Evolutionary conservation across 352 stramenopile genomes (phyloP).

Genomic region (Pythium aquatile): DNA sequence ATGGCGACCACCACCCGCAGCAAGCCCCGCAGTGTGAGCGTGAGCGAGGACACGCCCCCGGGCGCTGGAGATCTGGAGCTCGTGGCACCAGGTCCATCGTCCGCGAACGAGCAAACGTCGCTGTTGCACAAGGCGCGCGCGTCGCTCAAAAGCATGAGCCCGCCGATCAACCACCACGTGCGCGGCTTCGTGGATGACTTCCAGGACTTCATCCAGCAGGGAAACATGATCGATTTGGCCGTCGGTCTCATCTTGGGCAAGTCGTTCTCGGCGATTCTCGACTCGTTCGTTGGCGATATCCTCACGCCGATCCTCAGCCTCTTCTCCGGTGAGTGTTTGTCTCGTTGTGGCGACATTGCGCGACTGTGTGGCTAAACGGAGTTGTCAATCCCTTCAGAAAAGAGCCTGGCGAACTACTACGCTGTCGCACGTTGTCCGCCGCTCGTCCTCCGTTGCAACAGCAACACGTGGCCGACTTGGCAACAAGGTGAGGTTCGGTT

Average conservation of each 20-base stretch:
- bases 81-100: neutral
- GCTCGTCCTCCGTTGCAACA: conserved; percentile 34
- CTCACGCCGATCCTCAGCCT: conserved; percentile 64
- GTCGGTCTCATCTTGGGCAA: conserved; percentile 67
- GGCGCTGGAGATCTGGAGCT: conserved; percentile 9
- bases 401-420: conserved; percentile 64
- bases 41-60: conserved; percentile 1
- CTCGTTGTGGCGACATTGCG: no score
- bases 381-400: conserved; percentile 26
- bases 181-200: conserved; percentile 51
- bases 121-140: conserved; percentile 21
- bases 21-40: conserved; percentile 7
- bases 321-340: conserved; percentile 40
- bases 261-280: conserved; percentile 66
- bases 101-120: conserved; percentile 12
- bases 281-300: conserved; percentile 71
- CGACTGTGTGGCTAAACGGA: no score
- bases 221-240: conserved; percentile 72
- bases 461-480: conserved; percentile 59
- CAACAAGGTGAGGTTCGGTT: conserved; percentile 38
- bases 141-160: conserved; percentile 17
- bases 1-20: neutral
- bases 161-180: conserved; percentile 33
- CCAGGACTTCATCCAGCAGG: conserved; percentile 72
- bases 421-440: conserved; percentile 49